A percentile compares a stretch with the other conserved stretches of the same genome.
phyloP scores from a whole-genome alignment of 2,329 filamentous ascomycete species.

The Aspergillus sp. region DNA sequence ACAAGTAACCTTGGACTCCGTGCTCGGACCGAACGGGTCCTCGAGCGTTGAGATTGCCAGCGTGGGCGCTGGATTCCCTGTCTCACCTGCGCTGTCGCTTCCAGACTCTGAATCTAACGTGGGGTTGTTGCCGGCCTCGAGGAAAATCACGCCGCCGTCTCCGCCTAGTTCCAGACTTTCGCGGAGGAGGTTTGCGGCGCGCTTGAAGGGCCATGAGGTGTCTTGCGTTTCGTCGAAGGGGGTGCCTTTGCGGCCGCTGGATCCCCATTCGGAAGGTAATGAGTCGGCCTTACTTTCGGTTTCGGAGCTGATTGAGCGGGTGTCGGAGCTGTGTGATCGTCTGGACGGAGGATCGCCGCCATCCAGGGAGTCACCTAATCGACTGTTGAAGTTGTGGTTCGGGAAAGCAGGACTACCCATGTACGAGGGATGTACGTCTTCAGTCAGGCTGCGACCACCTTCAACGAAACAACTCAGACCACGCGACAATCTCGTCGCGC shows the following conservation, averaged over 20 bases:
- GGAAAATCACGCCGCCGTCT: slow-evolving; percentile 42
- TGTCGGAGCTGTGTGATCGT: slow-evolving; percentile 24
- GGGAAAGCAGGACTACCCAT: slow-evolving; percentile 11
- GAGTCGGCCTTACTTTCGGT: slow-evolving; percentile 25
- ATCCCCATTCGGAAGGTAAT: slow-evolving; percentile 24
- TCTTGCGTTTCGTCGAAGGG: slow-evolving; percentile 29
- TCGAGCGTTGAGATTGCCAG: slow-evolving; percentile 31
- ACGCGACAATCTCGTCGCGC: slow-evolving; percentile 50
- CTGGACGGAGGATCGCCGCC: slow-evolving; percentile 15
- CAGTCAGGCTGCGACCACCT: slow-evolving; percentile 39
- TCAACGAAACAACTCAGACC: slow-evolving; percentile 50
- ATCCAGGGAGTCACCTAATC: slow-evolving; percentile 18
- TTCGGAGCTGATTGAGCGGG: slow-evolving; percentile 18
- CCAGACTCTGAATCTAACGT: slow-evolving; percentile 22
- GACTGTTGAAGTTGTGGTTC: slow-evolving; percentile 17
- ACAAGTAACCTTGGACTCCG: slow-evolving; percentile 19
- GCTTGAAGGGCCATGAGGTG: slow-evolving; percentile 39
- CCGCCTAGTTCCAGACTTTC: slow-evolving; percentile 41
- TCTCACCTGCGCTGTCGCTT: slow-evolving; percentile 23
- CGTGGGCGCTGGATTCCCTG: slow-evolving; percentile 23
- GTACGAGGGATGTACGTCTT: slow-evolving; percentile 19
- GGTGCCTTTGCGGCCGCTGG: slow-evolving; percentile 18
- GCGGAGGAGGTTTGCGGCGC: slow-evolving; percentile 44
- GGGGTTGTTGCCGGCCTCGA: slow-evolving; percentile 25
- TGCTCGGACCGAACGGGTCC: slow-evolving; percentile 28